A percentile compares a stretch with the other conserved stretches of the same genome.
Conservation (phyloP, 2,329 filamentous ascomycete genomes). For the Aspergillus pseudoglaucus region DNA sequence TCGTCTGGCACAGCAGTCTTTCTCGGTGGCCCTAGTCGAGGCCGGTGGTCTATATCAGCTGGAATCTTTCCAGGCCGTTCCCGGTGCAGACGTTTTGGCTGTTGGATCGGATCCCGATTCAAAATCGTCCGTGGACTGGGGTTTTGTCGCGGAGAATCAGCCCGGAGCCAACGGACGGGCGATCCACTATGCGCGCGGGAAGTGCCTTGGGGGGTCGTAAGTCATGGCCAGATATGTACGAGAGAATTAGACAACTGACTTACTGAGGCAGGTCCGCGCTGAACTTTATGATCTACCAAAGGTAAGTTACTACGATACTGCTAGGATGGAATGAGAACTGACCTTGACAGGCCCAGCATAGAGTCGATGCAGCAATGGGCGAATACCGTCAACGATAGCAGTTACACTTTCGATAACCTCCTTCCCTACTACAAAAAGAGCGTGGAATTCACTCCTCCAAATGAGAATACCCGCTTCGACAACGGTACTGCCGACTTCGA, state of each 20-base stretch:
- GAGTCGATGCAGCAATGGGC: constrained; percentile 23
- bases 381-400: constrained; percentile 19
- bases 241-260: background rate
- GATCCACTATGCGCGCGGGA: constrained; percentile 22
- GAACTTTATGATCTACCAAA: constrained; percentile 27
- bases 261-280: constrained; percentile 17
- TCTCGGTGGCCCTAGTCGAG: constrained; percentile 23
- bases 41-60: constrained; percentile 24
- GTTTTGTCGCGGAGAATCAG: constrained; percentile 15
- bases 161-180: constrained; percentile 17
- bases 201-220: constrained; percentile 22
- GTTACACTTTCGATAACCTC: constrained; percentile 20
- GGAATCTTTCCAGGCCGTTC: constrained; percentile 12
- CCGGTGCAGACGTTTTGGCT: constrained; percentile 13
- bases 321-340: background rate
- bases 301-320: constrained; percentile 4
- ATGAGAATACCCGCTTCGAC: constrained; percentile 11
- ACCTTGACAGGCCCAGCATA: constrained; percentile 10
- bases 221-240: background rate
- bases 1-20: constrained; percentile 16
- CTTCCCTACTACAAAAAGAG: constrained; percentile 22
- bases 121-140: constrained; percentile 16
- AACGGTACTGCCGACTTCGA: constrained; percentile 20
- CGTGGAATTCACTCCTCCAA: constrained; percentile 20
- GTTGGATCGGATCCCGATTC: constrained; percentile 19